phyloP scores from a whole-genome alignment of 2,329 filamentous ascomycete species.

The Elsinoe batatas region DNA sequence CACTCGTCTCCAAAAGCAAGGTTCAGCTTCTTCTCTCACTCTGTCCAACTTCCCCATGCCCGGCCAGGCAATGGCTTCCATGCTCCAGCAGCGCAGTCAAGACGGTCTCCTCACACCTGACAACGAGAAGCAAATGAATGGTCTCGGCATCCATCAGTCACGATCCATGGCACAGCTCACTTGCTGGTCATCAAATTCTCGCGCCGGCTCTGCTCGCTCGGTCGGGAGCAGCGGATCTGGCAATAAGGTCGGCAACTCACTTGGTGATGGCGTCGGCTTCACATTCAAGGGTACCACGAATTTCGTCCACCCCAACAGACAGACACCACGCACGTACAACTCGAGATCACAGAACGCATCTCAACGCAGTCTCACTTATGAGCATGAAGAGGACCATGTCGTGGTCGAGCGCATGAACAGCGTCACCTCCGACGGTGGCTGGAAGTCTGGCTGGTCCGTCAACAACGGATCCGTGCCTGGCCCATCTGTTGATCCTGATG shows the following conservation, averaged over 20 bases:
- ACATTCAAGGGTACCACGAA: conserved; percentile 11
- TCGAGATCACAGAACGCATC: neutral
- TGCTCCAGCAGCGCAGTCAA: neutral
- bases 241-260: neutral
- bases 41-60: conserved; percentile 10
- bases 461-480: conserved; percentile 11
- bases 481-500: neutral
- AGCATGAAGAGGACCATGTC: conserved; percentile 9
- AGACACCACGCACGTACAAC: conserved; percentile 2
- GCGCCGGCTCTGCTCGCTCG: conserved; percentile 9
- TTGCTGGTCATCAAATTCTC: neutral
- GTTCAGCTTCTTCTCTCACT: conserved; percentile 3
- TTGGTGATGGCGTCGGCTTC: conserved; percentile 11
- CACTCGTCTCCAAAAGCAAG: conserved; percentile 4
- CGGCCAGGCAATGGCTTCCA: conserved; percentile 8
- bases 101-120: conserved; percentile 5
- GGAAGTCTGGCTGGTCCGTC: conserved; percentile 14
- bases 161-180: conserved; percentile 12
- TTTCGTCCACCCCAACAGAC: conserved; percentile 11
- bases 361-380: neutral
- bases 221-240: conserved; percentile 7
- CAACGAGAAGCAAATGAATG: conserved; percentile 1
- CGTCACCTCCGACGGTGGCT: conserved; percentile 12
- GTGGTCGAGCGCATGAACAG: conserved; percentile 13
- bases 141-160: conserved; percentile 8